Percentiles rank a stretch among this genome's conserved stretches.
phyloP scores from a whole-genome alignment of 371 early-diverging fungal species.

The Blakeslea trispora region DNA sequence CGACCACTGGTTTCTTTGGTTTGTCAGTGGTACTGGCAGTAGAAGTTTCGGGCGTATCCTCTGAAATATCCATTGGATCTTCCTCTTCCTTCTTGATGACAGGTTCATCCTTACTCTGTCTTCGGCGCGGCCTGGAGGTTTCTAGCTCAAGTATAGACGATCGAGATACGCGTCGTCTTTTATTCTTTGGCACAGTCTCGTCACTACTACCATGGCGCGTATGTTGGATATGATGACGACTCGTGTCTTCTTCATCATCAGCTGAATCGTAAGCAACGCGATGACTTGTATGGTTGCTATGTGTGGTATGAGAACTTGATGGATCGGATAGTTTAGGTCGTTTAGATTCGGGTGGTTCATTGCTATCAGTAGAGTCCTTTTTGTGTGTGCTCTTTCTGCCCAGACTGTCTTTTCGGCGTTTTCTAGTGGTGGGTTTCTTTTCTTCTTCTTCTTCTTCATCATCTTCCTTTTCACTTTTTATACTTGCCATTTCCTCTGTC shows the following conservation, averaged over 20 bases:
- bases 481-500: too few relatives aligned
- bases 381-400: slow-evolving; percentile 13
- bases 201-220: too few relatives aligned
- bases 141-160: not conserved
- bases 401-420: slow-evolving; percentile 11
- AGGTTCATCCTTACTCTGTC: slow-evolving; percentile 15
- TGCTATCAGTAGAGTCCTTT: too few relatives aligned
- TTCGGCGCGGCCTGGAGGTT: slow-evolving; percentile 8
- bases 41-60: too few relatives aligned
- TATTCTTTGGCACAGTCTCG: too few relatives aligned
- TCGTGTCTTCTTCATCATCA: not conserved
- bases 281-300: too few relatives aligned
- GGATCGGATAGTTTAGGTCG: too few relatives aligned
- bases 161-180: slow-evolving; percentile 18
- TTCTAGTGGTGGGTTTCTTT: slow-evolving; percentile 27
- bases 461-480: too few relatives aligned
- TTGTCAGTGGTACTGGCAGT: too few relatives aligned
- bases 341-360: slow-evolving; percentile 7
- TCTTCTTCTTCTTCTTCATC: slow-evolving; percentile 21
- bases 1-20: not conserved
- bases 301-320: too few relatives aligned
- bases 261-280: too few relatives aligned
- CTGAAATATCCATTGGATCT: not conserved
- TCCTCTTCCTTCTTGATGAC: not conserved
- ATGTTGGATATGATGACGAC: too few relatives aligned